Conservation (phyloP, 768 basidiomycete species). For the Dendrothele bispora region DNA sequence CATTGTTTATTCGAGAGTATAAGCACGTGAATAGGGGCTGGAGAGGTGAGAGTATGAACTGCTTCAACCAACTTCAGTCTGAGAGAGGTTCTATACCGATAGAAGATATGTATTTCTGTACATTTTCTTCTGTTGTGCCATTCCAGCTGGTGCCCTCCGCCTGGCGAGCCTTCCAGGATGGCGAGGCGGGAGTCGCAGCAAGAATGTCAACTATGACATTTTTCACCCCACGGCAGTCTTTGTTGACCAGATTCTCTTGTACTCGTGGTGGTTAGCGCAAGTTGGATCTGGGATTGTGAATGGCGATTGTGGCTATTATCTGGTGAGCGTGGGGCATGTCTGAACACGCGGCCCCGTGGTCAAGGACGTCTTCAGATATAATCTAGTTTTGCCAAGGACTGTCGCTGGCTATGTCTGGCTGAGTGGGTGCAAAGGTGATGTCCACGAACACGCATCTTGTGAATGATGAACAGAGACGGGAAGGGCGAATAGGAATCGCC, state of each 20-base stretch:
- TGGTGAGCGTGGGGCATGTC: too few species aligned
- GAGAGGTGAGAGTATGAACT: too few species aligned
- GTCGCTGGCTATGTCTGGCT: slow-evolving; percentile 15
- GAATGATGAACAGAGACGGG: slow-evolving; percentile 31
- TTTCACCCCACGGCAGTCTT: too few species aligned
- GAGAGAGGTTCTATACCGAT: slow-evolving; percentile 12
- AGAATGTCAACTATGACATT: slow-evolving; percentile 28
- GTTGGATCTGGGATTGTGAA: too few species aligned
- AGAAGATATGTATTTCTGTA: slow-evolving; percentile 22
- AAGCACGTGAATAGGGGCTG: too few species aligned
- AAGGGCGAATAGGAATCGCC: slow-evolving; percentile 27
- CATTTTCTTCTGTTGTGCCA: slow-evolving; percentile 34
- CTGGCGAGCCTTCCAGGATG: slow-evolving; percentile 31
- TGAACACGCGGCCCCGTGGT: slow-evolving; percentile 11
- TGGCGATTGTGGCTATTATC: too few species aligned
- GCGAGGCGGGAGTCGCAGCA: slow-evolving; percentile 26
- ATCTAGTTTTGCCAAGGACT: slow-evolving; percentile 29
- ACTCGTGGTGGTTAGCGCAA: too few species aligned
- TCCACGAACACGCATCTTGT: slow-evolving; percentile 35
- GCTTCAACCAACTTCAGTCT: too few species aligned
- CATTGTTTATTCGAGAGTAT: too few species aligned
- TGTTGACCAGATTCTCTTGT: too few species aligned
- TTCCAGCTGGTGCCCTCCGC: slow-evolving; percentile 31
- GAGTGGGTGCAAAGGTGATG: slow-evolving; percentile 25
- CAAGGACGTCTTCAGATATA: slow-evolving; percentile 11